These are phyloP conservation scores for Lachnellula willkommii DNA, from an alignment of 2,329 filamentous ascomycete genomes.

Conservation along the genomic window DNA sequence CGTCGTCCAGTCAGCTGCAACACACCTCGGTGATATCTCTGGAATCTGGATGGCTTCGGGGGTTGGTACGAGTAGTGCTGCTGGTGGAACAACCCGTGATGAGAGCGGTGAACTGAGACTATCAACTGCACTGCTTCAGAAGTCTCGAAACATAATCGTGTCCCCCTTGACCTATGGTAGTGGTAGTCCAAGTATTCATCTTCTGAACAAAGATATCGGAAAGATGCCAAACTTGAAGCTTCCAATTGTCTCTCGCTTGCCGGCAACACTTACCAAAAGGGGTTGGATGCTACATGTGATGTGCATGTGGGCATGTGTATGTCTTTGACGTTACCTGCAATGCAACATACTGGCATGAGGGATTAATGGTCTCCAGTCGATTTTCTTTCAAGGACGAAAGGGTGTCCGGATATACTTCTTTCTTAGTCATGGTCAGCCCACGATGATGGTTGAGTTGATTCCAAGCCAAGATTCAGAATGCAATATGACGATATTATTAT, in stretches of 20 bases:
- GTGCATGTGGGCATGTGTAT: conserved; percentile 4
- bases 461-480: too few relatives aligned
- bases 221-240: background rate
- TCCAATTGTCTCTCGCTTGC: conserved; percentile 6
- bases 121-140: background rate
- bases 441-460: too few relatives aligned
- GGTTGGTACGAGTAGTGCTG: background rate
- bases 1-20: background rate
- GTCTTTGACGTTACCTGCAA: background rate
- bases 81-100: background rate
- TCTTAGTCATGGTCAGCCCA: background rate
- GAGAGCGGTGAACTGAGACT: background rate
- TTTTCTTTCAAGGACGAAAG: conserved; percentile 10
- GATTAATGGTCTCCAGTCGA: conserved; percentile 27
- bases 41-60: background rate
- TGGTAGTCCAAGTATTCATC: too few relatives aligned
- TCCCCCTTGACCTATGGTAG: too few relatives aligned
- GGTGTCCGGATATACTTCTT: background rate
- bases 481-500: too few relatives aligned
- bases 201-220: background rate
- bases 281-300: background rate
- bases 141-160: background rate
- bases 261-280: conserved; percentile 13
- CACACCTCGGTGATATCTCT: background rate
- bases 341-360: conserved; percentile 16